phyloP scores from a whole-genome alignment of 177 flowering plant species.

The Vitis hybrid region DNA sequence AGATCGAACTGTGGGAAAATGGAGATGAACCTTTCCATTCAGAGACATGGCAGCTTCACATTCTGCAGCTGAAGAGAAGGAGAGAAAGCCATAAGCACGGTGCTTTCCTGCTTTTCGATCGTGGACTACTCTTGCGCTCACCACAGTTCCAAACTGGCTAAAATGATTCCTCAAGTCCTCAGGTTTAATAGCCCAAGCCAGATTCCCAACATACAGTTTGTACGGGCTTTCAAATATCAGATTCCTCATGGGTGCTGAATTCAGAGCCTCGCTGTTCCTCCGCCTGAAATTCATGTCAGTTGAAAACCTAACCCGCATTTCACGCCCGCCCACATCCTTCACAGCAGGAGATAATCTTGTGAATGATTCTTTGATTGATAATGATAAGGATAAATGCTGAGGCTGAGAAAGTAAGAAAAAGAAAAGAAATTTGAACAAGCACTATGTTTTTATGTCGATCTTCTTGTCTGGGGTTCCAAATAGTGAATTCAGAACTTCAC shows the following conservation, averaged over 20 bases:
- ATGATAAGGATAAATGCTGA: no score
- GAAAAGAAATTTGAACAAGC: not conserved
- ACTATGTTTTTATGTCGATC: no score
- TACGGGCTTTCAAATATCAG: constrained; percentile 43
- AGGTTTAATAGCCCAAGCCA: constrained; percentile 36
- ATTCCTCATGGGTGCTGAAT: constrained; percentile 21
- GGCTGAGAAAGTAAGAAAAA: not conserved
- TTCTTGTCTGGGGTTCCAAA: no score
- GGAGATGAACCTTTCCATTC: constrained; percentile 21
- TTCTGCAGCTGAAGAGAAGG: constrained; percentile 40
- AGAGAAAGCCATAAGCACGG: constrained; percentile 45
- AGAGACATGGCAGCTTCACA: constrained; percentile 37
- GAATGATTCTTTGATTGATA: no score
- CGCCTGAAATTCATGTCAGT: constrained; percentile 22
- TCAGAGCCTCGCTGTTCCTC: constrained; percentile 19
- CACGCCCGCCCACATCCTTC: constrained; percentile 55
- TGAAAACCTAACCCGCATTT: constrained; percentile 42
- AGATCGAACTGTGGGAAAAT: no score
- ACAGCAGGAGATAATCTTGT: not conserved
- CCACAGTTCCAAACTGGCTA: constrained; percentile 46
- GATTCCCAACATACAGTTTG: constrained; percentile 51
- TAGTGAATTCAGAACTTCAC: no score
- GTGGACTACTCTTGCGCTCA: constrained; percentile 36
- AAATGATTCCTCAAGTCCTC: constrained; percentile 39
- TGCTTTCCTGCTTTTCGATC: constrained; percentile 40